A percentile compares a stretch with the other conserved stretches of the same genome.
phyloP scores from a whole-genome alignment of 1,284 basidiomycete species.

The Dichomitus squalens region DNA sequence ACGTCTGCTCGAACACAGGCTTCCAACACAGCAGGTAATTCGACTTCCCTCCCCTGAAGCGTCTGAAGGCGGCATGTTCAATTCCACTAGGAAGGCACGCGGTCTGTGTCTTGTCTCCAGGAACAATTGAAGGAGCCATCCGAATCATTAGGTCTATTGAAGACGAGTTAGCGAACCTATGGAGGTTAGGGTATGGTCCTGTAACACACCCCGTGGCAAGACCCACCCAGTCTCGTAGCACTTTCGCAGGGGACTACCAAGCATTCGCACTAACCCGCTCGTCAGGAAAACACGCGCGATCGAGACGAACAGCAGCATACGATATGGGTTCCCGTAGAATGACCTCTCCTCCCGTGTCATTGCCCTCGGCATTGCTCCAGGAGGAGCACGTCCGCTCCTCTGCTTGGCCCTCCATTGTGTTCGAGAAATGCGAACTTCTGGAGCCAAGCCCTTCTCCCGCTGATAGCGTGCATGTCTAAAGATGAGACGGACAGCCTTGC shows the following conservation, averaged over 20 bases:
- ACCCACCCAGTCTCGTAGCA: constrained; percentile 53
- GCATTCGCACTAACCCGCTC: constrained; percentile 62
- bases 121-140: constrained; percentile 49
- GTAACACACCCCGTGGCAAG: constrained; percentile 56
- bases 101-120: constrained; percentile 24
- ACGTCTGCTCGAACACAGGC: constrained; percentile 40
- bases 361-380: constrained; percentile 45
- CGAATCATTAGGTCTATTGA: constrained; percentile 67
- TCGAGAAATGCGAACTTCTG: constrained; percentile 9
- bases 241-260: constrained; percentile 59
- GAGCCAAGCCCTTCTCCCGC: constrained; percentile 17
- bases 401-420: constrained; percentile 7
- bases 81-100: constrained; percentile 66
- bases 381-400: constrained; percentile 8
- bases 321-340: constrained; percentile 75
- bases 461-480: constrained; percentile 18
- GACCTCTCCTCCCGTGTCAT: constrained; percentile 64
- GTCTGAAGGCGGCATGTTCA: constrained; percentile 62
- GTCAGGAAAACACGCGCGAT: background rate
- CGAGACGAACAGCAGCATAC: constrained; percentile 43
- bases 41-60: constrained; percentile 44
- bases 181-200: background rate
- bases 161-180: constrained; percentile 5
- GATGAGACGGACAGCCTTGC: constrained; percentile 19
- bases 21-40: constrained; percentile 62